These are phyloP conservation scores for Lipomyces yamadae DNA, from an alignment of 805 yeast species.

Conservation along the genomic window DNA sequence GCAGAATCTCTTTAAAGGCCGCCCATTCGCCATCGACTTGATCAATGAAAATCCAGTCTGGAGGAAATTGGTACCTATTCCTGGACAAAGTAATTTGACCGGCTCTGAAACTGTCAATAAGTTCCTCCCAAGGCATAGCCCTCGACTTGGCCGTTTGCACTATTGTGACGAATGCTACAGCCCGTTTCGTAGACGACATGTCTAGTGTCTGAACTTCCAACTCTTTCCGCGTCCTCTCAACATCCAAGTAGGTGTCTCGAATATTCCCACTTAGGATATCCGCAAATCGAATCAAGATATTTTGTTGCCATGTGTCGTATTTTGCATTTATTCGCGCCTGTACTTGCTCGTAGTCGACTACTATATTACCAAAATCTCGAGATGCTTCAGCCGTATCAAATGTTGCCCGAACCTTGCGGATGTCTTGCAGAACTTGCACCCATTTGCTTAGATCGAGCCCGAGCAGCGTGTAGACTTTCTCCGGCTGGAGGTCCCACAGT, in stretches of 20 bases:
- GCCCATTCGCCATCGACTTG: conserved; percentile 60
- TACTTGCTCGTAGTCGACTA: conserved; percentile 57
- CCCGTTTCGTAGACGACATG: conserved; percentile 49
- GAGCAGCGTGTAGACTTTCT: conserved; percentile 48
- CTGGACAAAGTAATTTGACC: conserved; percentile 53
- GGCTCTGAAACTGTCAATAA: conserved; percentile 39
- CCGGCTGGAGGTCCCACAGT: conserved; percentile 61
- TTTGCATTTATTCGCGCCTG: conserved; percentile 58
- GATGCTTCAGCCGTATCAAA: conserved; percentile 58
- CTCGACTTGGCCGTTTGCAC: conserved; percentile 47
- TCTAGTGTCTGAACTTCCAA: conserved; percentile 50
- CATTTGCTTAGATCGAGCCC: conserved; percentile 52
- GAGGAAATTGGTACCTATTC: conserved; percentile 55
- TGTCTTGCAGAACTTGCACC: conserved; percentile 54
- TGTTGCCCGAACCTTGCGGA: conserved; percentile 51
- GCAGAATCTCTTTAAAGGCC: conserved; percentile 50
- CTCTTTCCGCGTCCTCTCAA: conserved; percentile 46
- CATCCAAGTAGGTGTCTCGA: conserved; percentile 42
- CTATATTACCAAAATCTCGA: conserved; percentile 51
- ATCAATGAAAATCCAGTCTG: conserved; percentile 64
- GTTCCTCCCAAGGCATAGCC: conserved; percentile 39
- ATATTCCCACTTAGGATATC: conserved; percentile 47
- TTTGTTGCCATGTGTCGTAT: conserved; percentile 64
- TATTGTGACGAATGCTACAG: conserved; percentile 49
- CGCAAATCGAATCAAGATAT: conserved; percentile 52